Conservation (phyloP, 2,329 filamentous ascomycete species). For the Fusarium sp. region DNA sequence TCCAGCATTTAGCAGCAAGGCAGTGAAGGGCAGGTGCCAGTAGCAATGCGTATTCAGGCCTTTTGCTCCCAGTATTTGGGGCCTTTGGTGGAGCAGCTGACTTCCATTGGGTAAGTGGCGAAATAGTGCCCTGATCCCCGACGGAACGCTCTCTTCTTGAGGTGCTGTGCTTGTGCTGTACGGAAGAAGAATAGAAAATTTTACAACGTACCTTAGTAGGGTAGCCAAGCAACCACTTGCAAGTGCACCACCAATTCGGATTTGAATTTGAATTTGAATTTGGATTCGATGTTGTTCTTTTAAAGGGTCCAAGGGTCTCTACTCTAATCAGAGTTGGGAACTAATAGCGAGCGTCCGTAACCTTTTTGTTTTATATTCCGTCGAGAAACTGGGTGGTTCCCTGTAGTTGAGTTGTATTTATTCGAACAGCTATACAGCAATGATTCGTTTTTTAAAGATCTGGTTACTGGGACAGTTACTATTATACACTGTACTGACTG, state of each 20-base stretch:
- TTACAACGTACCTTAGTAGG: slow-evolving; percentile 28
- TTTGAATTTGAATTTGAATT: no score
- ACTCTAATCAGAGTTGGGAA: slow-evolving; percentile 17
- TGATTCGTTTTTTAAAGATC: background rate
- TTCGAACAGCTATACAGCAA: background rate
- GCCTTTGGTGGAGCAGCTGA: slow-evolving; percentile 49
- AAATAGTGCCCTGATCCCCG: slow-evolving; percentile 32
- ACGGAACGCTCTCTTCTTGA: slow-evolving; percentile 9
- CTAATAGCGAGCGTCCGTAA: slow-evolving; percentile 18
- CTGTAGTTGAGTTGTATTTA: slow-evolving; percentile 1
- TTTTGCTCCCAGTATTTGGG: slow-evolving; percentile 30
- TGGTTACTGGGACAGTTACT: slow-evolving; percentile 3
- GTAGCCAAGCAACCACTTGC: background rate
- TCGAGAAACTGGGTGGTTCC: slow-evolving; percentile 5
- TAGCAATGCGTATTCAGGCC: slow-evolving; percentile 27
- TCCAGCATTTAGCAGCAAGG: slow-evolving; percentile 10
- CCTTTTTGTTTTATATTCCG: slow-evolving; percentile 16
- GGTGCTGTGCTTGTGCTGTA: background rate
- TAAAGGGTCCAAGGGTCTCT: slow-evolving; percentile 38
- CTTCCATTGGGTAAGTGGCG: slow-evolving; percentile 47
- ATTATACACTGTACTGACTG: background rate
- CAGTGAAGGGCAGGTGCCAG: slow-evolving; percentile 18
- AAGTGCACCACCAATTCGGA: background rate
- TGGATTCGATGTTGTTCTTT: slow-evolving; percentile 22
- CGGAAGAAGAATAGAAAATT: slow-evolving; percentile 27